A percentile compares a stretch with the other conserved stretches of the same genome.
These are phyloP conservation scores for Ballota nigra DNA, from an alignment of 257 asterid species.

Conservation along the genomic window DNA sequence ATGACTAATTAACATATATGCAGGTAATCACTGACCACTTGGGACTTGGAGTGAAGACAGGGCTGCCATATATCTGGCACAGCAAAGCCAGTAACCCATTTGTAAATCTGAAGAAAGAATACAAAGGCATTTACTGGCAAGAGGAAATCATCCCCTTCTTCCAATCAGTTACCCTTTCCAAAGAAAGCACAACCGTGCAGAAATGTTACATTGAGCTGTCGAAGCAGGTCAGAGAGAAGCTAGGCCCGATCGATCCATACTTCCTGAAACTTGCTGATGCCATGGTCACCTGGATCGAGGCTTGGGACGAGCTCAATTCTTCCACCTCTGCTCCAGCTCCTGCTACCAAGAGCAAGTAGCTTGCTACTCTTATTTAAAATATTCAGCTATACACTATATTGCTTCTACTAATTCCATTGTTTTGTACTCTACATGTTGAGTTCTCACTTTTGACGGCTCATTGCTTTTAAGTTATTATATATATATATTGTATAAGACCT, in stretches of 20 bases:
- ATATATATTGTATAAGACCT: background rate
- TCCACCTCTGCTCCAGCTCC: slow-evolving; percentile 23
- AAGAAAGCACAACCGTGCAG: slow-evolving; percentile 61
- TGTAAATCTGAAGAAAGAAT: slow-evolving; percentile 65
- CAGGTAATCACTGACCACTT: slow-evolving; percentile 69
- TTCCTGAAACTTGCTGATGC: slow-evolving; percentile 63
- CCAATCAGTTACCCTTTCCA: slow-evolving; percentile 46
- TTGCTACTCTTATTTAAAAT: background rate
- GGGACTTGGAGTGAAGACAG: slow-evolving; percentile 67
- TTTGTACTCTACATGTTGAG: slow-evolving; percentile 25
- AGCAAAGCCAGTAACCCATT: slow-evolving; percentile 82
- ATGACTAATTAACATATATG: background rate
- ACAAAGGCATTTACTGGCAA: slow-evolving; percentile 72
- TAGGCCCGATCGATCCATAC: slow-evolving; percentile 55
- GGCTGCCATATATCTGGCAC: slow-evolving; percentile 82
- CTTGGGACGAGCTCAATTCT: slow-evolving; percentile 62
- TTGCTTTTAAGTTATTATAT: slow-evolving; percentile 22
- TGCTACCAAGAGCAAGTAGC: slow-evolving; percentile 34
- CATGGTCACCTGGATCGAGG: slow-evolving; percentile 69
- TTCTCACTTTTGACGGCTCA: slow-evolving; percentile 27
- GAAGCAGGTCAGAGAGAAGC: slow-evolving; percentile 55
- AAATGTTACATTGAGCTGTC: slow-evolving; percentile 68
- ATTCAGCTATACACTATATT: background rate
- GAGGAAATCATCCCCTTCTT: slow-evolving; percentile 75
- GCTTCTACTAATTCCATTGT: slow-evolving; percentile 3